These are phyloP conservation scores for Trametes versicolor DNA, from an alignment of 1,284 basidiomycete species.

Conservation along the genomic window DNA sequence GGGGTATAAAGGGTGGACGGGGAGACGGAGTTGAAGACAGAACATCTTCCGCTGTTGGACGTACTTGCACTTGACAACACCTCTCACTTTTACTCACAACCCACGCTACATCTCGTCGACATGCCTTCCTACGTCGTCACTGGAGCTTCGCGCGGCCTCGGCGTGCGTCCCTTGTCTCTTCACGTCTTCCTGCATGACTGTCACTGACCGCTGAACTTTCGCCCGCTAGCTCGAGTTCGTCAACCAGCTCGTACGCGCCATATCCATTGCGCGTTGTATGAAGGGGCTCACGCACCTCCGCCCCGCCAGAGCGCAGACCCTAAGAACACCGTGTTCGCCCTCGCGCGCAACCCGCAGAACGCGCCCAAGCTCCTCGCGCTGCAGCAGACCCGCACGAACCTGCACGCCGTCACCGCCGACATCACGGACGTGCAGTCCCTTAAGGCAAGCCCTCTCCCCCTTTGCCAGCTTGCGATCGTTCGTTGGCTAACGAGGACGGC, in stretches of 20 bases:
- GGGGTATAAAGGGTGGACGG: not conserved
- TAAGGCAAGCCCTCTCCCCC: slow-evolving; percentile 28
- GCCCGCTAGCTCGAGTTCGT: slow-evolving; percentile 47
- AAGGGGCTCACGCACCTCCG: not conserved
- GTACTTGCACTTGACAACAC: too few relatives aligned
- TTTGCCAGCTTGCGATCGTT: not conserved
- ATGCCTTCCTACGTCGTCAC: slow-evolving; percentile 44
- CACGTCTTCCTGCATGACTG: slow-evolving; percentile 23
- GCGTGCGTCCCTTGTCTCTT: slow-evolving; percentile 32
- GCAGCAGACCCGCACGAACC: slow-evolving; percentile 36
- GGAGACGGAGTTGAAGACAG: not conserved
- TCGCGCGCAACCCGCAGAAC: slow-evolving; percentile 38
- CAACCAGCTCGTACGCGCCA: slow-evolving; percentile 38
- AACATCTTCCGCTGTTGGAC: not conserved
- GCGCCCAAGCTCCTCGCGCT: slow-evolving; percentile 33
- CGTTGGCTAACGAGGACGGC: not conserved
- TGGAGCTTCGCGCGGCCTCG: slow-evolving; percentile 42
- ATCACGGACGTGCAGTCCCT: slow-evolving; percentile 29
- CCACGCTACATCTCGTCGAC: too few relatives aligned
- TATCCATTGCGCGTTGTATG: not conserved
- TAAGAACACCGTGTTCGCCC: slow-evolving; percentile 41
- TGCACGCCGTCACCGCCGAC: slow-evolving; percentile 40
- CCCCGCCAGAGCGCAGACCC: slow-evolving; percentile 25
- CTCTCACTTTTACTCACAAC: too few relatives aligned
- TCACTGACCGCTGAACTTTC: slow-evolving; percentile 33